Conservation (phyloP, 495 filamentous ascomycete genomes). For the Podospora conica region DNA sequence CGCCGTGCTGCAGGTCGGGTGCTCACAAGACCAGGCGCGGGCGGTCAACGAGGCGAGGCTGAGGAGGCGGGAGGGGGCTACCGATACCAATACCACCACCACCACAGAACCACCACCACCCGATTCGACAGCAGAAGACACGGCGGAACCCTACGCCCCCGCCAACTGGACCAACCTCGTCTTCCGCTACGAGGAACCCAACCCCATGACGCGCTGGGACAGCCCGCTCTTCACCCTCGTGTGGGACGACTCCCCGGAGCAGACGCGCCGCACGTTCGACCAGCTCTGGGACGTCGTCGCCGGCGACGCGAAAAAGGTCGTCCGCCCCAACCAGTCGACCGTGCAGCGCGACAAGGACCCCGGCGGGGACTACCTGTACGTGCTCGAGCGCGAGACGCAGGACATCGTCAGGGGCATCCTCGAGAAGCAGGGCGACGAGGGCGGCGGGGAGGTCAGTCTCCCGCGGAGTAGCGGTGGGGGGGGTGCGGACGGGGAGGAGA, state of each 20-base stretch:
- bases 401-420: slow-evolving; percentile 71
- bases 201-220: slow-evolving; percentile 92
- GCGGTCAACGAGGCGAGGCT: slow-evolving; percentile 51
- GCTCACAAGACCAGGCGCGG: slow-evolving; percentile 59
- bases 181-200: slow-evolving; percentile 94
- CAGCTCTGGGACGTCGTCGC: slow-evolving; percentile 75
- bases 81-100: not conserved
- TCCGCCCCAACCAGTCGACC: slow-evolving; percentile 77
- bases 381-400: slow-evolving; percentile 78
- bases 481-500: slow-evolving; percentile 27
- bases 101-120: not conserved
- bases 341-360: slow-evolving; percentile 56
- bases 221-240: slow-evolving; percentile 86
- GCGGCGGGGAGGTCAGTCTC: slow-evolving; percentile 45
- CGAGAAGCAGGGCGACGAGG: slow-evolving; percentile 62
- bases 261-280: slow-evolving; percentile 33
- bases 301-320: slow-evolving; percentile 50
- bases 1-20: slow-evolving; percentile 84
- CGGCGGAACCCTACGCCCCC: slow-evolving; percentile 53
- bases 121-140: slow-evolving; percentile 16
- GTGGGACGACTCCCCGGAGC: slow-evolving; percentile 63
- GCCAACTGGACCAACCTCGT: slow-evolving; percentile 86
- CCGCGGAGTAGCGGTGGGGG: not conserved
- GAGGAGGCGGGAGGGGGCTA: slow-evolving; percentile 12
- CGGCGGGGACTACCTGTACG: slow-evolving; percentile 74